A percentile compares a stretch with the other conserved stretches of the same genome.
phyloP scores from a whole-genome alignment of 352 stramenopile species.

The Phytophthora cajani region DNA sequence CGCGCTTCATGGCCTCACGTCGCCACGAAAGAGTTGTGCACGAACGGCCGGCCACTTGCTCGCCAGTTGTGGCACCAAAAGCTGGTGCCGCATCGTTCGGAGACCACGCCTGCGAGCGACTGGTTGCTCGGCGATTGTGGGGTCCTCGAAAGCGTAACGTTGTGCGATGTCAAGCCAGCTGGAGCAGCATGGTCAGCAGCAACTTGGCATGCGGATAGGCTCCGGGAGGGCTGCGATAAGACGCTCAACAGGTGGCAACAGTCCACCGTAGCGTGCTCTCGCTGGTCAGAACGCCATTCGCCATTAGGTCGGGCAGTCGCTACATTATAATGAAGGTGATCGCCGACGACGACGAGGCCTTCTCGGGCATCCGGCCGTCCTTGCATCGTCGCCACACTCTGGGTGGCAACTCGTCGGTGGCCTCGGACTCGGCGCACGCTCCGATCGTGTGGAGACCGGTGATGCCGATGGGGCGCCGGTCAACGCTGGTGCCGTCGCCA shows the following conservation, averaged over 20 bases:
- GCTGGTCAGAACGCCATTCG: slow-evolving; percentile 23
- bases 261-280: slow-evolving; percentile 21
- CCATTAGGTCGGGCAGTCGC: slow-evolving; percentile 17
- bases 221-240: slow-evolving; percentile 33
- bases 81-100: not conserved
- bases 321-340: slow-evolving; percentile 13
- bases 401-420: slow-evolving; percentile 20
- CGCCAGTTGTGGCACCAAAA: slow-evolving; percentile 8
- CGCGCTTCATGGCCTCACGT: slow-evolving; percentile 1
- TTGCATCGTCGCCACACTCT: slow-evolving; percentile 30
- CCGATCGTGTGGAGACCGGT: slow-evolving; percentile 35
- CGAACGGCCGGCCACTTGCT: slow-evolving; percentile 9
- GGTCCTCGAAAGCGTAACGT: slow-evolving; percentile 29
- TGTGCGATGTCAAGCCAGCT: slow-evolving; percentile 23
- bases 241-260: slow-evolving; percentile 28
- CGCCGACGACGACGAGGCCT: slow-evolving; percentile 22
- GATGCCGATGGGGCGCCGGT: slow-evolving; percentile 34
- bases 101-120: not conserved
- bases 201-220: slow-evolving; percentile 33
- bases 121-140: slow-evolving; percentile 24
- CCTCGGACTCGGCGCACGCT: slow-evolving; percentile 19
- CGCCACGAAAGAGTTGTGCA: not conserved
- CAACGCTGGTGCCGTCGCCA: slow-evolving; percentile 17
- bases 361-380: slow-evolving; percentile 12
- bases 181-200: slow-evolving; percentile 24